A percentile compares a stretch with the other conserved stretches of the same genome.
Conservation (phyloP, 2,329 filamentous ascomycete genomes). For the Aspergillus viridinutans region DNA sequence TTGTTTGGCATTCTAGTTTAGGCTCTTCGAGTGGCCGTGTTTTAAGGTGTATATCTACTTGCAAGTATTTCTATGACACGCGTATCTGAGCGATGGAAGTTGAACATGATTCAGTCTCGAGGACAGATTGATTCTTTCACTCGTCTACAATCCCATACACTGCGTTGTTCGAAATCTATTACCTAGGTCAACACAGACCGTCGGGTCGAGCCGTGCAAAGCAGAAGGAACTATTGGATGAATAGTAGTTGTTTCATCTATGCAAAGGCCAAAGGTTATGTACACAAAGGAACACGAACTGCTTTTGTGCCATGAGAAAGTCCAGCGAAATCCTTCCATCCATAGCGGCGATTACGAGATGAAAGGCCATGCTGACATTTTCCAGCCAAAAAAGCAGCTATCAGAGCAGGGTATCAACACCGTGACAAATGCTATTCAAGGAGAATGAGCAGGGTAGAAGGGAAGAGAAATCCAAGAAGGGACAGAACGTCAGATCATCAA, state of each 20-base stretch:
- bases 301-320: slow-evolving; percentile 1
- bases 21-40: background rate
- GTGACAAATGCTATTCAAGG: slow-evolving; percentile 36
- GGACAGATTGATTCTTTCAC: background rate
- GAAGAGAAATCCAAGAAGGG: slow-evolving; percentile 11
- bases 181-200: background rate
- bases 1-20: background rate
- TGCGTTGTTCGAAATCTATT: background rate
- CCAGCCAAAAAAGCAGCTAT: slow-evolving; percentile 23
- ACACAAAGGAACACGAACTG: slow-evolving; percentile 12
- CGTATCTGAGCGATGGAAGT: background rate
- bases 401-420: slow-evolving; percentile 42
- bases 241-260: slow-evolving; percentile 29
- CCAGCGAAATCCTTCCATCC: slow-evolving; percentile 2
- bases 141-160: background rate
- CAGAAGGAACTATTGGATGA: background rate
- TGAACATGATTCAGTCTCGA: background rate
- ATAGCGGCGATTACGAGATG: slow-evolving; percentile 5
- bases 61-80: background rate
- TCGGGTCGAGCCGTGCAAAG: background rate
- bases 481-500: slow-evolving; percentile 32
- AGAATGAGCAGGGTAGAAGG: slow-evolving; percentile 8
- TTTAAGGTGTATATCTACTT: background rate
- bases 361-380: background rate
- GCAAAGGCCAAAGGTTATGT: slow-evolving; percentile 21